phyloP scores from a whole-genome alignment of 139 green algal genomes.

The Auxenochlorella protothecoides region DNA sequence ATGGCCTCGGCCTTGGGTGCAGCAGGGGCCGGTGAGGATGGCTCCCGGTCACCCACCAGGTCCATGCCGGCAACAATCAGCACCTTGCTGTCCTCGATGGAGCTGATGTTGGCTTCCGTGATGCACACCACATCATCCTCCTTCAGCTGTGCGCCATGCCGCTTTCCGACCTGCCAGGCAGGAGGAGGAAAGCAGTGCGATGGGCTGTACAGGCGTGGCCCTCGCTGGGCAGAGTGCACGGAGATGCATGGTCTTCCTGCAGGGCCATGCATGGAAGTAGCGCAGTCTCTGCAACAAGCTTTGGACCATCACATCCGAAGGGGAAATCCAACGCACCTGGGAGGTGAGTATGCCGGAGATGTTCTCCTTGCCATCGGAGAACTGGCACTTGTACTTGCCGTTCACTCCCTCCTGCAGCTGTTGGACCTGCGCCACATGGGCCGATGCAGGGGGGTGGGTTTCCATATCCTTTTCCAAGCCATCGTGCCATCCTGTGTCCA shows the following conservation, averaged over 20 bases:
- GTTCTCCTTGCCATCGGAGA: constrained; percentile 33
- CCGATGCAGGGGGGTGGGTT: background rate
- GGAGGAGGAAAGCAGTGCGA: too few relatives aligned
- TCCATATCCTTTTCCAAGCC: background rate
- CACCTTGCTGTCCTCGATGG: constrained; percentile 1
- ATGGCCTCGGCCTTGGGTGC: background rate
- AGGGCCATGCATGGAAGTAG: background rate
- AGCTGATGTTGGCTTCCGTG: constrained; percentile 24
- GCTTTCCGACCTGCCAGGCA: constrained; percentile 2
- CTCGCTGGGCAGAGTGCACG: background rate
- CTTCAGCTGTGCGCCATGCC: constrained; percentile 11
- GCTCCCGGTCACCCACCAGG: constrained; percentile 2
- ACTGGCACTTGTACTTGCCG: constrained; percentile 27
- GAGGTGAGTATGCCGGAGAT: constrained; percentile 30
- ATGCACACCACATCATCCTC: constrained; percentile 10
- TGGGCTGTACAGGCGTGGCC: too few relatives aligned
- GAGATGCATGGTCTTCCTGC: constrained; percentile 1
- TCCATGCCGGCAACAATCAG: constrained; percentile 27
- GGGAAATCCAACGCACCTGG: constrained; percentile 13
- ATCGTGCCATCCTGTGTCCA: background rate
- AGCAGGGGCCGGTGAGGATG: background rate
- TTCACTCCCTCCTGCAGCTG: constrained; percentile 14
- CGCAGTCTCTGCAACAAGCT: background rate
- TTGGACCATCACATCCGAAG: too few relatives aligned
- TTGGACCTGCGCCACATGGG: background rate